Base-by-base conservation (phyloP, 1,139 yeast species). In the Candida sanyaensis region DNA sequence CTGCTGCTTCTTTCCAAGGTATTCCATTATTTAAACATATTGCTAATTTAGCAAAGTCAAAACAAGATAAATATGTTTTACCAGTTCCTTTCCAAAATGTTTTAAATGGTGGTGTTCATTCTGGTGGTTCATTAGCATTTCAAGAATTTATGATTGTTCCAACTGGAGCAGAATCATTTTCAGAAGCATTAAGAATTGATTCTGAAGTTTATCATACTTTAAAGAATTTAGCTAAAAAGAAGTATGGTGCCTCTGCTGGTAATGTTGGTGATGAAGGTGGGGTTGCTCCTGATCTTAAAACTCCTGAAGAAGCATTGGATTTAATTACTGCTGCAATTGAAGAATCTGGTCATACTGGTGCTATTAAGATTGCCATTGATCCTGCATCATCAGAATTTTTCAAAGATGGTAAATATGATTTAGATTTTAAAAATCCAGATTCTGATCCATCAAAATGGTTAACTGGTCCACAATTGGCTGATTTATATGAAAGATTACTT, bases 231-330 rank as follows among this genome's bases (percentile, higher is more conserved):
- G 86, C 97, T 72, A 88, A 88, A 84, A 84, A 88, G 84, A 81
- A 78, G 73, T 92, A 91, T 83, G 98, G 98, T 71, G 86, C 88
- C 68, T 86, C 96, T 56, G 98, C 98, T 65, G 97, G 96, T 78
- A 92, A 92, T 80, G 97, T 92, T 69, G 98, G 98, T 84, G 98
- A 92, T 76, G 97, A 92, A 82, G 97, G 98, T 85, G 98, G 98
- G 83, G 96, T 92, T 80, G 97, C 97, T 64, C 98, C 98, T 73
- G 88, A 89, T 76, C 84, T 92, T 63, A 81, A 86, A 59, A 82
- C 96, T 62, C 91, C 98, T 68, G 88, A 83, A 73, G 97, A 92
- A 81, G 97, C 97, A 61, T 80, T 92, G 63, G 96, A 91, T 78
- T 86, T 92, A 73, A 89, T 92, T 71, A 81, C 83, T 63, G 85